Evolutionary conservation across 1,284 basidiomycete species (phyloP), one percentile per base, ranked within the genome.

Genomic region (Schizophyllum commune): DNA sequence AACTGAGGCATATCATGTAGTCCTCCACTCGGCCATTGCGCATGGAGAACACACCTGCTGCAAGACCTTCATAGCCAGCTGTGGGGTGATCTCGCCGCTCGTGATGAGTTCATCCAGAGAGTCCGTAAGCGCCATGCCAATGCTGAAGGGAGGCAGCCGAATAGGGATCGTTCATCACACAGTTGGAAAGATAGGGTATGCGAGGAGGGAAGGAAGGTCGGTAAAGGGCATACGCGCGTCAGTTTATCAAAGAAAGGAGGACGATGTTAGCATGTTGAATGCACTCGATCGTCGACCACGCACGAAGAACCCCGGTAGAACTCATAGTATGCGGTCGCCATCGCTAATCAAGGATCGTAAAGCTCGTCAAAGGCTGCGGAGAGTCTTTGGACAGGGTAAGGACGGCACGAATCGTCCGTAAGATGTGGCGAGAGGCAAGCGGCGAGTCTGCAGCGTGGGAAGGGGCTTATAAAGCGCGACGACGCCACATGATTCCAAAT

Each of bases 21-120:
- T 33, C 58, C 32, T 13, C 32, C 57, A 19, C 21, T 17, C 17
- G 47, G 56, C 4, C 32, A 27, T 32, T 51, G 64, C 17, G 39
- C 2, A 60, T 11, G 13, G 13, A 6, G 47, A 27, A 72, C 81
- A 57, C 64, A 96, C 95, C 90, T 97, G 94, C 72, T 92, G 92
- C 62, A 99, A 77, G 7, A 98, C 94, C 72, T 96, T 92, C 91
- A 98, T 95, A 11, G 96, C 96, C 65, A 99, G 77, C 75, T 99
- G 96, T 1, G 97, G 96, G 20, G 96, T 97, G 68, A 99, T 98
- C 62, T 94, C 90, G 1, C 96, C 96, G 67, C 91, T 93, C 58
- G 96, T 97, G 71, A 99, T 99, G 64, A 99, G 85, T 78, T 99
- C 96, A 77, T 99, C 96, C 68, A 99, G 86, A 65, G 96, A 95